These are phyloP conservation scores for Flaveria robusta DNA, from an alignment of 129 eudicot species.

Conservation along the genomic window DNA sequence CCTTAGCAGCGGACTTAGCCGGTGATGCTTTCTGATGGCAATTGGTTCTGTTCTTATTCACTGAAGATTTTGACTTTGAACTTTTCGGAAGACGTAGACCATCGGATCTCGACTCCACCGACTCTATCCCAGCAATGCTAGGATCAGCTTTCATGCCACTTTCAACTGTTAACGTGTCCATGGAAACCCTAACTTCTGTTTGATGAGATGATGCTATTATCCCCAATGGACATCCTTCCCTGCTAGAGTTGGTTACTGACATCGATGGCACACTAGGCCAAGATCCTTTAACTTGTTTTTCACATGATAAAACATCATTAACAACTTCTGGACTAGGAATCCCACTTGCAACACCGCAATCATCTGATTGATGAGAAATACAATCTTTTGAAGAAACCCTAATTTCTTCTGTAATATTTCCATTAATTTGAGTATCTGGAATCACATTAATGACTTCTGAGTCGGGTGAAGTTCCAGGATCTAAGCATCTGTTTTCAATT, in stretches of 20 bases:
- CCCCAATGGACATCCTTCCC: conserved; percentile 31
- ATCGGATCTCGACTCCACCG: conserved; percentile 38
- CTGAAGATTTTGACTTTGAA: conserved; percentile 36
- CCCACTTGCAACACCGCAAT: conserved; percentile 39
- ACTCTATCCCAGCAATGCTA: conserved; percentile 36
- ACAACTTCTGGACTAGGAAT: conserved; percentile 47
- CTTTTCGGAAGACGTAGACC: conserved; percentile 39
- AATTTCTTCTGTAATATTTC: conserved; percentile 43
- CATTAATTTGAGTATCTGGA: conserved; percentile 50
- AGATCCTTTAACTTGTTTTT: conserved; percentile 33
- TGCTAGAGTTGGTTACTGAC: conserved; percentile 31
- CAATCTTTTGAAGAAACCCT: conserved; percentile 34
- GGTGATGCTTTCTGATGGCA: conserved; percentile 39
- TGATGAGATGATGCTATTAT: conserved; percentile 24
- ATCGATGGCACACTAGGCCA: conserved; percentile 31
- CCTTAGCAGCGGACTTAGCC: conserved; percentile 25
- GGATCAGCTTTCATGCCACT: conserved; percentile 39
- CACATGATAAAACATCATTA: conserved; percentile 33
- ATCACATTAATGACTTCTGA: conserved; percentile 80
- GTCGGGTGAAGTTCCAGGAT: conserved; percentile 91
- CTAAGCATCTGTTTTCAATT: conserved; percentile 49
- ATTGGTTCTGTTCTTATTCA: conserved; percentile 28
- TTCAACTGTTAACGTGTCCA: conserved; percentile 32
- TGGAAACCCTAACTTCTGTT: conserved; percentile 30
- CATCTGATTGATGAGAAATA: conserved; percentile 36